These are phyloP conservation scores for Gossypium lobatum DNA, from an alignment of 441 rosid species.

Conservation along the genomic window DNA sequence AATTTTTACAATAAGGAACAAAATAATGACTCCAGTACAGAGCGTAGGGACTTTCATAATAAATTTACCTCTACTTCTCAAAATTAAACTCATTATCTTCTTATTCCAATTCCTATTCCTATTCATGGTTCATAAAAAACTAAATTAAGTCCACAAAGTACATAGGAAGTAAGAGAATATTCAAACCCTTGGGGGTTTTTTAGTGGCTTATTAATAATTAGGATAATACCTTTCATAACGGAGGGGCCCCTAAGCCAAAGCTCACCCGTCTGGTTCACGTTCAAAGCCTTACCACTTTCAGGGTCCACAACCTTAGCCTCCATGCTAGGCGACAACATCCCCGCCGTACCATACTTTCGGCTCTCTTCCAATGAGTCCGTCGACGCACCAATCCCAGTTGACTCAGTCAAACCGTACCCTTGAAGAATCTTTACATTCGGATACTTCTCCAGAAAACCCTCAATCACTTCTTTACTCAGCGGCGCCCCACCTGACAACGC, in stretches of 20 bases:
- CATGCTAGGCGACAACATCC: conserved; percentile 63
- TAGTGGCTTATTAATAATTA: neutral
- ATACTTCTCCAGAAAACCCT: conserved; percentile 67
- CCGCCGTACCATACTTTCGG: conserved; percentile 80
- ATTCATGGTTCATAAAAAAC: too few relatives aligned
- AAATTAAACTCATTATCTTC: too few relatives aligned
- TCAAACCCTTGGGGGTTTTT: neutral
- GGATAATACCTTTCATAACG: conserved; percentile 68
- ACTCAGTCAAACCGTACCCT: conserved; percentile 88
- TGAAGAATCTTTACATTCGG: conserved; percentile 61
- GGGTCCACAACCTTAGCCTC: conserved; percentile 83
- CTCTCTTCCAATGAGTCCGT: conserved; percentile 76
- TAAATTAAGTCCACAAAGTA: too few relatives aligned
- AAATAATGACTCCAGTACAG: too few relatives aligned
- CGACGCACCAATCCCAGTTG: conserved; percentile 68
- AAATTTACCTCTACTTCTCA: too few relatives aligned
- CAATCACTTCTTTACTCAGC: conserved; percentile 75
- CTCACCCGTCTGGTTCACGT: conserved; percentile 78
- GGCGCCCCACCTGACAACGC: conserved; percentile 86
- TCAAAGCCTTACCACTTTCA: conserved; percentile 38
- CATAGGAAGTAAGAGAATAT: too few relatives aligned
- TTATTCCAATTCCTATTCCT: too few relatives aligned
- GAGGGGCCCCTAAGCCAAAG: conserved; percentile 88
- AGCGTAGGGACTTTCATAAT: too few relatives aligned
- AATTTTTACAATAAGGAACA: too few relatives aligned